phyloP scores from a whole-genome alignment of 768 basidiomycete genomes.

The Cantharellus anzutake region DNA sequence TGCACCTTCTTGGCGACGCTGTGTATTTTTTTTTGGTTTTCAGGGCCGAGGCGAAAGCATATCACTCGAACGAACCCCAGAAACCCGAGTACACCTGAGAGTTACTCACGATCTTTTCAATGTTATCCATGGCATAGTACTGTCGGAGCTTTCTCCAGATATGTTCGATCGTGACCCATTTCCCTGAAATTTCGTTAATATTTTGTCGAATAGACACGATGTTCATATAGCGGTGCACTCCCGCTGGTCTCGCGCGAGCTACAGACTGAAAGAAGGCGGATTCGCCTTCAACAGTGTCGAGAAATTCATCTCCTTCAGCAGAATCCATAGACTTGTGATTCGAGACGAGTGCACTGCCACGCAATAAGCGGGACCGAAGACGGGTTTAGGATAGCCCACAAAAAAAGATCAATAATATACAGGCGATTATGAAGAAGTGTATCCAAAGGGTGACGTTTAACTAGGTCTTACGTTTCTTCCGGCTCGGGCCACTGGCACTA shows the following conservation, averaged over 20 bases:
- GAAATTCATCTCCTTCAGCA: slow-evolving; percentile 19
- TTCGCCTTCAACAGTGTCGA: slow-evolving; percentile 63
- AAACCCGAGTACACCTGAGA: not conserved
- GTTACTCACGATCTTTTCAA: slow-evolving; percentile 47
- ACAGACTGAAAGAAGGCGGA: slow-evolving; percentile 70
- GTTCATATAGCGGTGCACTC: slow-evolving; percentile 69
- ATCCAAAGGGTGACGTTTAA: no score
- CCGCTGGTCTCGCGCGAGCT: slow-evolving; percentile 65
- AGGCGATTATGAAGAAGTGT: no score
- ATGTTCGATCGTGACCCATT: slow-evolving; percentile 34
- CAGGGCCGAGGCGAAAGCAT: not conserved
- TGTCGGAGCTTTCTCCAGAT: slow-evolving; percentile 57
- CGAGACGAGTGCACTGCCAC: not conserved
- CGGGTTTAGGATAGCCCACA: no score
- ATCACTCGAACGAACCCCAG: not conserved
- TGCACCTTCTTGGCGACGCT: not conserved
- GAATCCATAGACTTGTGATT: not conserved
- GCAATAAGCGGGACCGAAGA: not conserved
- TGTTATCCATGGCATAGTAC: slow-evolving; percentile 55
- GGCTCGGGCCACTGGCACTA: slow-evolving; percentile 9
- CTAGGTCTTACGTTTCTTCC: slow-evolving; percentile 19
- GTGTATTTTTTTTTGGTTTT: not conserved
- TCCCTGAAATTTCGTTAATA: slow-evolving; percentile 53
- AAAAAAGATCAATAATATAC: no score
- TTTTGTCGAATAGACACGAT: slow-evolving; percentile 52